Evolutionary conservation across 257 asterid genomes (phyloP), one percentile per base, ranked within the genome.

Genomic region (Scutellaria minor): DNA sequence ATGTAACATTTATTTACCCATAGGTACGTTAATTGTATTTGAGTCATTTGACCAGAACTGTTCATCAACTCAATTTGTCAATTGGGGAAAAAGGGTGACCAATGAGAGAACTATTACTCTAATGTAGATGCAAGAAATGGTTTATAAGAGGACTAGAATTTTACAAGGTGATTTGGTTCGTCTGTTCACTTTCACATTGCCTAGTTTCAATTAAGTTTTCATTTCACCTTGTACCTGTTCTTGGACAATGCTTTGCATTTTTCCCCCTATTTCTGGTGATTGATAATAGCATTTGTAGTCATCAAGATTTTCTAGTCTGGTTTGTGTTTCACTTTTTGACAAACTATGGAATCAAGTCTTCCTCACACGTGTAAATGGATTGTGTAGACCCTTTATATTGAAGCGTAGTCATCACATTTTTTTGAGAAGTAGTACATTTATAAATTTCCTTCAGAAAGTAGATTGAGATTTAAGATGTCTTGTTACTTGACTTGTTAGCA

Each of bases 341-440:
- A 56, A 27, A 68, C 39, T 61, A 27, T 12, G 60, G 52, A 7
- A 3, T 66, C 15, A 42, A 47, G 64, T 9, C 39, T 66, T 62
- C 37, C 60, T 15, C 51, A 12, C 53, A 40, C 72, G 7, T 61
- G 61, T 9, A 58, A 75, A 37, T 53, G 66, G 50, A 37, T 54
- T 6, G 0, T 47, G 71, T 37, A 9, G 44, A 13, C 50, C 3
- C 37, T 46, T 46, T 55, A 6, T 39, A 48, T 54, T 68, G 35
- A 51, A 42, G 52, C 53, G 48, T 77, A 73, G 50, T 69, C 48
- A 15, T 73, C 48, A 41, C 45, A 46, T 59, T 40, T 52, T 18
- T 55, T 69, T 68, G 53, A 74, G 65, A 44, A 14, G 55, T 64
- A 24, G 60, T 24, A 39, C 6, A 44, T 39, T 64, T 48, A 47